phyloP scores from a whole-genome alignment of 345 rosid genomes.

The Hibiscus tridactylites region DNA sequence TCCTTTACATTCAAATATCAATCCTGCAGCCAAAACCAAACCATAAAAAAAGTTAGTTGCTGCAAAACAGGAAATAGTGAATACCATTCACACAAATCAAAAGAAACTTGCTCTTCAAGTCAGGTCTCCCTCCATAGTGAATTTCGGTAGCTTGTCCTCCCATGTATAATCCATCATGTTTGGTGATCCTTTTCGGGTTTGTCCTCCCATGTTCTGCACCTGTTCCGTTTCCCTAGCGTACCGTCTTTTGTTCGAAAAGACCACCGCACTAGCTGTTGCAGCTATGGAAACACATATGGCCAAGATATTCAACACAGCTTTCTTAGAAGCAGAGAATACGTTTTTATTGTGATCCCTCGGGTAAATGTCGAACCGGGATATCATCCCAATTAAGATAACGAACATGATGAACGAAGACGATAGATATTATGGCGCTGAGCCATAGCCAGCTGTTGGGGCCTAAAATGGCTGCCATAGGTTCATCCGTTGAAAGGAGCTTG shows the following conservation, averaged over 20 bases:
- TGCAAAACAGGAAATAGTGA: background rate
- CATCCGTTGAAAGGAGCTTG: conserved; percentile 46
- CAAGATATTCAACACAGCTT: conserved; percentile 30
- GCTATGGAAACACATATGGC: conserved; percentile 38
- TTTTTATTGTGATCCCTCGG: conserved; percentile 41
- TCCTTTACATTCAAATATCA: conserved; percentile 36
- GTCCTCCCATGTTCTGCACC: conserved; percentile 23
- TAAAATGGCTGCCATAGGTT: conserved; percentile 44
- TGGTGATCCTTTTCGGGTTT: conserved; percentile 16
- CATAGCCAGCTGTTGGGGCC: conserved; percentile 30
- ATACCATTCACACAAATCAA: background rate
- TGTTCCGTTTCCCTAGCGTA: conserved; percentile 27
- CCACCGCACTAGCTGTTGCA: conserved; percentile 32
- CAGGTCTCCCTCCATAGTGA: conserved; percentile 47
- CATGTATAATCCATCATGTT: conserved; percentile 10
- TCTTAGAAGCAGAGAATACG: conserved; percentile 22
- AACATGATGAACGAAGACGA: conserved; percentile 30
- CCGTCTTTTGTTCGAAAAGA: conserved; percentile 51
- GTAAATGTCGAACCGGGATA: conserved; percentile 43
- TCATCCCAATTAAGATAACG: conserved; percentile 45
- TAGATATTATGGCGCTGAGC: no score
- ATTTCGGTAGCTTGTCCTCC: conserved; percentile 36
- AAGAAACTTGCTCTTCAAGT: conserved; percentile 49
- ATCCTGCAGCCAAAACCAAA: conserved; percentile 20
- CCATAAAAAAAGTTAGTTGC: background rate